Conservation (phyloP, 805 yeast genomes). For the Candida jianshihensis region DNA sequence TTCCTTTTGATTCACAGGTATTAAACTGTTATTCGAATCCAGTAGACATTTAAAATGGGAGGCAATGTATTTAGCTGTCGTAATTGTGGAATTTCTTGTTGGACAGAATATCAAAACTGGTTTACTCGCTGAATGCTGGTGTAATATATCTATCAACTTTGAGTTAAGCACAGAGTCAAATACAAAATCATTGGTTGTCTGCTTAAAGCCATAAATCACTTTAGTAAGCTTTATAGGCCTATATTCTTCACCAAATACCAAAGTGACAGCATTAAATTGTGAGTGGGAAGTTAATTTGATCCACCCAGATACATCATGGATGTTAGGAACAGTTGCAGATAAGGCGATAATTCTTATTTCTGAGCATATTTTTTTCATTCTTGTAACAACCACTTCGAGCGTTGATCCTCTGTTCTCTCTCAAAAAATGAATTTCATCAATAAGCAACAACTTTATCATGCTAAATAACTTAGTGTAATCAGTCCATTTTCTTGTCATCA, state of each 20-base stretch:
- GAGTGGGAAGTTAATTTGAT: conserved; percentile 20
- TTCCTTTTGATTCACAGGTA: conserved; percentile 22
- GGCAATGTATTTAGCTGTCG: conserved; percentile 37
- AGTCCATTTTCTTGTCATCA: conserved; percentile 44
- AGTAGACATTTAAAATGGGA: conserved; percentile 9
- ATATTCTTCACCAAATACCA: conserved; percentile 40
- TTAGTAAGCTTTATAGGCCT: conserved; percentile 37
- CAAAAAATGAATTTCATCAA: conserved; percentile 43
- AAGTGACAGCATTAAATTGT: conserved; percentile 25
- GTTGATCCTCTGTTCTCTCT: conserved; percentile 42
- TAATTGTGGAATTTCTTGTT: conserved; percentile 40
- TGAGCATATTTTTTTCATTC: conserved; percentile 36
- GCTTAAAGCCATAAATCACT: conserved; percentile 37
- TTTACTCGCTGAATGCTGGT: conserved; percentile 30
- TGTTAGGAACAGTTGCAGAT: conserved; percentile 50
- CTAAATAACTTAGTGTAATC: conserved; percentile 34
- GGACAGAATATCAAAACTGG: conserved; percentile 48
- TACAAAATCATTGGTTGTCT: conserved; percentile 38
- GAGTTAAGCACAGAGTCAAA: conserved; percentile 38
- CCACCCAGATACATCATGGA: conserved; percentile 42
- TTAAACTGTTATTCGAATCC: background rate
- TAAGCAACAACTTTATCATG: conserved; percentile 37
- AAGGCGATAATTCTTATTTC: conserved; percentile 37
- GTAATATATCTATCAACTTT: conserved; percentile 34
- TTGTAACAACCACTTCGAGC: conserved; percentile 39